Evolutionary conservation across 208 protist genomes (phyloP).

Genomic region (Leishmania mexicana): DNA sequence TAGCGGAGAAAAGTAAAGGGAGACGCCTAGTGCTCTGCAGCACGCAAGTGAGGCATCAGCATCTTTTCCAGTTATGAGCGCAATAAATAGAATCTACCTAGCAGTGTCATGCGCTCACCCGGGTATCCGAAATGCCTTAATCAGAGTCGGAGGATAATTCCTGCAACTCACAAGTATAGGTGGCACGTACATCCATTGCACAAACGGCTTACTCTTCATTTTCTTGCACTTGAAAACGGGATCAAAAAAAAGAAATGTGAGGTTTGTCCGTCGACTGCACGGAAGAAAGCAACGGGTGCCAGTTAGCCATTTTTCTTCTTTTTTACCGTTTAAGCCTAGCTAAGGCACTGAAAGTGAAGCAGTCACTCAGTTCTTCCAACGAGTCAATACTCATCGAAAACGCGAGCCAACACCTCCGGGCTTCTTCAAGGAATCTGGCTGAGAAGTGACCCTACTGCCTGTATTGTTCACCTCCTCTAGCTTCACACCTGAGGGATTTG

Average conservation of each 20-base stretch:
- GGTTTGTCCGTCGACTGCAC: not conserved
- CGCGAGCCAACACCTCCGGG: slow-evolving; percentile 65
- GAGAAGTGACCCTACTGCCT: not conserved
- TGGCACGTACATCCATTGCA: not conserved
- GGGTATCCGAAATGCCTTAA: not conserved
- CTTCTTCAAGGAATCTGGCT: slow-evolving; percentile 17
- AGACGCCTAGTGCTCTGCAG: not conserved
- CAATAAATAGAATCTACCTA: not conserved
- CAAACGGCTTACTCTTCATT: not conserved
- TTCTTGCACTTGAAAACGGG: not conserved
- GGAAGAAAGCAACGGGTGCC: not conserved
- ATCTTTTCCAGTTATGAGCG: not conserved
- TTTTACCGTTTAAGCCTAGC: not conserved
- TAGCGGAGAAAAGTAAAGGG: not conserved
- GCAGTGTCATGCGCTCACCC: not conserved
- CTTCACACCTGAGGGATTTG: slow-evolving; percentile 82
- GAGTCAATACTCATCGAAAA: slow-evolving; percentile 41
- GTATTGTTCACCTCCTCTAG: slow-evolving; percentile 61
- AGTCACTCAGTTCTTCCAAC: not conserved
- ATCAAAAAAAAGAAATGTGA: slow-evolving; percentile 11
- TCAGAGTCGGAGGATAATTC: not conserved
- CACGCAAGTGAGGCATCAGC: not conserved
- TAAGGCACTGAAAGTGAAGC: not conserved
- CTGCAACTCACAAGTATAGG: not conserved
- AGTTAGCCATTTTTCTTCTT: not conserved